These are phyloP conservation scores for Capronia coronata DNA, from an alignment of 2,329 filamentous ascomycete genomes.

Conservation along the genomic window DNA sequence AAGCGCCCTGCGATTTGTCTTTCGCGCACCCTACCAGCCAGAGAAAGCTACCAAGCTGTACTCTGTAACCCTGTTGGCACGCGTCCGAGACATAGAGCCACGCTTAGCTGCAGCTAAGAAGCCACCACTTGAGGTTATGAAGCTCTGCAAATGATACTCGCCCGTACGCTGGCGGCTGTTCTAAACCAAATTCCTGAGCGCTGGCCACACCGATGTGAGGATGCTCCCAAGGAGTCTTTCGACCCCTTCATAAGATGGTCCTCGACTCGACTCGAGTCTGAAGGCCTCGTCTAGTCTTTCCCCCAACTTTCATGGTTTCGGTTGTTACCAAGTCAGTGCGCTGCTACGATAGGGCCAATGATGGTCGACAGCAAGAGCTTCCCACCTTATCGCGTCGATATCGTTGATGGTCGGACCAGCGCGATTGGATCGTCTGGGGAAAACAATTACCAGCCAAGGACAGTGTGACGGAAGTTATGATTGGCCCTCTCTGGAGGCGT, in stretches of 20 bases:
- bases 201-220: neutral
- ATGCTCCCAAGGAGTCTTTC: neutral
- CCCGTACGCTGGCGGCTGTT: neutral
- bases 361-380: conserved; percentile 1
- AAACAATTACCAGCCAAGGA: conserved; percentile 6
- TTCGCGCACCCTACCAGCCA: neutral
- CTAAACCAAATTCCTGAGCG: neutral
- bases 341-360: conserved; percentile 19
- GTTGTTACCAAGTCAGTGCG: conserved; percentile 6
- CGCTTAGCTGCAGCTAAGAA: conserved; percentile 15
- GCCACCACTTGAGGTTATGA: conserved; percentile 1
- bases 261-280: conserved; percentile 13
- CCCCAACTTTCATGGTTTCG: neutral
- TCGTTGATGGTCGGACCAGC: neutral
- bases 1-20: conserved; percentile 5
- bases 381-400: neutral
- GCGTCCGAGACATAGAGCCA: conserved; percentile 23
- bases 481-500: conserved; percentile 14
- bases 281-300: conserved; percentile 1
- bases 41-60: neutral
- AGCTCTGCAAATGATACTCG: neutral
- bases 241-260: conserved; percentile 4
- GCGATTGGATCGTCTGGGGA: conserved; percentile 10
- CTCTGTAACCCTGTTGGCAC: conserved; percentile 15
- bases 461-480: conserved; percentile 12